Evolutionary conservation across 208 protist species (phyloP).

Genomic region (Perkinsela sp.): DNA sequence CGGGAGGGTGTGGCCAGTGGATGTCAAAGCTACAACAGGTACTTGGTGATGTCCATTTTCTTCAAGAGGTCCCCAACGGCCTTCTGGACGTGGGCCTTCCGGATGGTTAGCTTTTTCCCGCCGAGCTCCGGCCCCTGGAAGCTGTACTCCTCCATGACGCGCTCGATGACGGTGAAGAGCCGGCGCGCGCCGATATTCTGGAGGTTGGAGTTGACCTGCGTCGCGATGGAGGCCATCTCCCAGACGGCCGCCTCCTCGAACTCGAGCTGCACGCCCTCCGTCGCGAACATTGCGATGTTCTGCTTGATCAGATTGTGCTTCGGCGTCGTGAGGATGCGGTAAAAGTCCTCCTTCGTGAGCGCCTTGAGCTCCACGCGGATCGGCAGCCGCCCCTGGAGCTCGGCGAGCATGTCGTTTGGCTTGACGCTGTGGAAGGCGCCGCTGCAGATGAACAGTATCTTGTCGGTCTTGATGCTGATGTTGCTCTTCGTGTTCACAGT

Average conservation of each 20-base stretch:
- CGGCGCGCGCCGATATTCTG: conserved; percentile 90
- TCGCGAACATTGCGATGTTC: conserved; percentile 73
- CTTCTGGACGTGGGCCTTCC: conserved; percentile 58
- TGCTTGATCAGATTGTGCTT: conserved; percentile 81
- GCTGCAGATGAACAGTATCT: conserved; percentile 89
- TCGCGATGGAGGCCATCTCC: conserved; percentile 77
- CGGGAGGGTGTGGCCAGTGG: too few species aligned
- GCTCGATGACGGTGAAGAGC: conserved; percentile 85
- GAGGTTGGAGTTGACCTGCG: conserved; percentile 76
- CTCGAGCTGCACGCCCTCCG: conserved; percentile 73
- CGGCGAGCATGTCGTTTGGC: conserved; percentile 71
- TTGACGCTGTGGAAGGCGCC: conserved; percentile 86
- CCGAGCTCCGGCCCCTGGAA: conserved; percentile 56
- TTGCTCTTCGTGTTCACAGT: conserved; percentile 82
- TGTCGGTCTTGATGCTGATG: conserved; percentile 83
- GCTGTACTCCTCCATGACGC: conserved; percentile 81
- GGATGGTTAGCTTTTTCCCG: conserved; percentile 49
- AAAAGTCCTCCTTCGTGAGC: conserved; percentile 76
- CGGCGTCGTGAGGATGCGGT: conserved; percentile 89
- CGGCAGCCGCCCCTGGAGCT: conserved; percentile 83
- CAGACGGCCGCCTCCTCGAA: conserved; percentile 73
- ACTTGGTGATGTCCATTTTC: conserved; percentile 75
- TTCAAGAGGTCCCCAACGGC: conserved; percentile 53
- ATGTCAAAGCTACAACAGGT: conserved; percentile 48
- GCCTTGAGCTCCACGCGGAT: conserved; percentile 89